Conservation (phyloP, 2,329 filamentous ascomycete genomes). For the Chaetomium sp. region DNA sequence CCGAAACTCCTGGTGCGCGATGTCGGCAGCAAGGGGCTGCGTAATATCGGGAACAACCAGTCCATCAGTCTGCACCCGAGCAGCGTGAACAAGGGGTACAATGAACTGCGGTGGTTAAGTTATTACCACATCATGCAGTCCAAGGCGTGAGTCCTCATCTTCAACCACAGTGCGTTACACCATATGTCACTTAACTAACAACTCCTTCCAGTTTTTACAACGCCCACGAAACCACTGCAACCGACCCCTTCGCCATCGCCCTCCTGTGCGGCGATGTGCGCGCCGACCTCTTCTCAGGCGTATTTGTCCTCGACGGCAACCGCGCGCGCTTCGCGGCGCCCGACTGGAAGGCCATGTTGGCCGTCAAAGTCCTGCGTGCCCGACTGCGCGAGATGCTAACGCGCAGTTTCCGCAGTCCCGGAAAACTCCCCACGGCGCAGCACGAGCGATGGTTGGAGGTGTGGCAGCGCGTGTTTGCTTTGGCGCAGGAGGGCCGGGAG, state of each 20-base stretch:
- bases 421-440: constrained; percentile 55
- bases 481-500: constrained; percentile 22
- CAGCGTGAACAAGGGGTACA: constrained; percentile 73
- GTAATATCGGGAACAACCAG: constrained; percentile 91
- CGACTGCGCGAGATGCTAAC: constrained; percentile 70
- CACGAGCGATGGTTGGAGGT: constrained; percentile 69
- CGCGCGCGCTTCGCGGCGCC: constrained; percentile 73
- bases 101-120: constrained; percentile 71
- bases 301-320: constrained; percentile 82
- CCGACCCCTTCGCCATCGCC: constrained; percentile 74
- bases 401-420: constrained; percentile 61
- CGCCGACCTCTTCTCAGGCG: constrained; percentile 83
- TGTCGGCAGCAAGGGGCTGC: constrained; percentile 64
- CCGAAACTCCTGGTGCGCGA: constrained; percentile 84
- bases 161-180: constrained; percentile 13
- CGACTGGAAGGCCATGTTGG: constrained; percentile 87
- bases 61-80: constrained; percentile 78
- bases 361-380: constrained; percentile 72
- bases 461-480: constrained; percentile 61
- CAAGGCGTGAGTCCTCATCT: constrained; percentile 42
- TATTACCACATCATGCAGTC: constrained; percentile 98
- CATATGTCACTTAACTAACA: constrained; percentile 16
- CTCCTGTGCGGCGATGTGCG: constrained; percentile 84
- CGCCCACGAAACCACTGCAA: constrained; percentile 79
- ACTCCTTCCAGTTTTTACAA: constrained; percentile 59